phyloP scores from a whole-genome alignment of 2,329 filamentous ascomycete genomes.

The Colletotrichum limetticola region DNA sequence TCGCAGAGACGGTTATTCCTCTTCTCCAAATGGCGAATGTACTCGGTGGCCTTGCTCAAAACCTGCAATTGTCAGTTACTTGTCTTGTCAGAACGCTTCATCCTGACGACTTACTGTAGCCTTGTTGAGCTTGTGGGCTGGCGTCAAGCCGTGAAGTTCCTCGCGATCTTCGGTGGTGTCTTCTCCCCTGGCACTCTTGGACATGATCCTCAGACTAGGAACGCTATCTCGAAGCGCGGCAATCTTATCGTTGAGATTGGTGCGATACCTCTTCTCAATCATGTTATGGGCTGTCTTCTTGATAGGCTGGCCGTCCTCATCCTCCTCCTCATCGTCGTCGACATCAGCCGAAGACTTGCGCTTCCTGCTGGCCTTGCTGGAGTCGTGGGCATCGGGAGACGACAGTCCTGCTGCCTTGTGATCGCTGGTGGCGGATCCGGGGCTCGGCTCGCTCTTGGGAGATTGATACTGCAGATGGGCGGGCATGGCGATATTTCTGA shows the following conservation, averaged over 20 bases:
- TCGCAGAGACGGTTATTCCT: conserved; percentile 84
- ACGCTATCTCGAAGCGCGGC: conserved; percentile 91
- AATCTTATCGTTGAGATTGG: conserved; percentile 97
- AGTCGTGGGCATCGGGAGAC: conserved; percentile 65
- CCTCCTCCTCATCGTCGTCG: conserved; percentile 66
- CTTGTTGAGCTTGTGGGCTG: conserved; percentile 96
- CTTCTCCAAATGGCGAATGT: conserved; percentile 93
- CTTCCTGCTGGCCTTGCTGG: conserved; percentile 67
- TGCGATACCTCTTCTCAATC: conserved; percentile 97
- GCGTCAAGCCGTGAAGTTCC: conserved; percentile 82
- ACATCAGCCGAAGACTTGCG: conserved; percentile 75
- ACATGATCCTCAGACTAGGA: conserved; percentile 87
- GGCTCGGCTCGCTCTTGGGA: conserved; percentile 67
- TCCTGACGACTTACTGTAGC: conserved; percentile 72
- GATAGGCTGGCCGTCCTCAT: conserved; percentile 64
- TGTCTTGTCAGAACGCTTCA: neutral
- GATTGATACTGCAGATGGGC: conserved; percentile 69
- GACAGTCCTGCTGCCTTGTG: conserved; percentile 61
- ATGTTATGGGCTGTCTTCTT: conserved; percentile 99
- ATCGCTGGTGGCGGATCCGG: conserved; percentile 62
- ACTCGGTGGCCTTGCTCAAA: conserved; percentile 94
- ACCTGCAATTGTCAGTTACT: conserved; percentile 58
- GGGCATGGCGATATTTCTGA: conserved; percentile 74
- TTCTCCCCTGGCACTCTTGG: conserved; percentile 75
- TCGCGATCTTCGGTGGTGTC: conserved; percentile 80